Evolutionary conservation across 306 rosid genomes (phyloP).

Genomic region (Corylus heterophylla): DNA sequence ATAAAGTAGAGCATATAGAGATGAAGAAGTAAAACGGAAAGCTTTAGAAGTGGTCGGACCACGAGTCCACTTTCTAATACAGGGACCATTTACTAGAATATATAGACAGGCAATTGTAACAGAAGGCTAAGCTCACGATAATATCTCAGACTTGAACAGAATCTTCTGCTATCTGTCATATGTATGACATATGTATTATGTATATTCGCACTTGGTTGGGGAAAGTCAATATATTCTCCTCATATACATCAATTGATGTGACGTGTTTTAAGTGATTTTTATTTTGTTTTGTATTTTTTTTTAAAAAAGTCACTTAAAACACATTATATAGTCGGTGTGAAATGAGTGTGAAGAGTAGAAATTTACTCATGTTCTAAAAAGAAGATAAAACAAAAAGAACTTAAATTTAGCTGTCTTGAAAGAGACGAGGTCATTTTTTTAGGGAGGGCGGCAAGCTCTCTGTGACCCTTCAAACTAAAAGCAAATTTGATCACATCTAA

Average conservation of each 20-base stretch:
- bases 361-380: not conserved
- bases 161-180: constrained; percentile 3
- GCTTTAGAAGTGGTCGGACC: constrained; percentile 36
- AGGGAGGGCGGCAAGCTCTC: not conserved
- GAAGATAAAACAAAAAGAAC: not conserved
- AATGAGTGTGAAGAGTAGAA: too few species aligned
- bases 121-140: not conserved
- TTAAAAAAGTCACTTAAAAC: too few species aligned
- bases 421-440: not conserved
- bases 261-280: too few species aligned
- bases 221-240: too few species aligned
- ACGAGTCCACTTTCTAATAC: constrained; percentile 34
- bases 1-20: not conserved
- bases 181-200: not conserved
- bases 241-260: too few species aligned
- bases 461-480: not conserved
- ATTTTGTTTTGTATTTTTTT: too few species aligned
- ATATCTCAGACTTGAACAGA: not conserved
- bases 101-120: not conserved
- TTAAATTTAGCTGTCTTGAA: not conserved
- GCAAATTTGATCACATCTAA: constrained; percentile 11
- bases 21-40: not conserved
- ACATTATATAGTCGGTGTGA: too few species aligned
- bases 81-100: constrained; percentile 3
- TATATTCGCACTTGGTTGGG: not conserved